A percentile compares a stretch with the other conserved stretches of the same genome.
Conservation (phyloP, 345 rosid genomes). For the Brassica juncea region DNA sequence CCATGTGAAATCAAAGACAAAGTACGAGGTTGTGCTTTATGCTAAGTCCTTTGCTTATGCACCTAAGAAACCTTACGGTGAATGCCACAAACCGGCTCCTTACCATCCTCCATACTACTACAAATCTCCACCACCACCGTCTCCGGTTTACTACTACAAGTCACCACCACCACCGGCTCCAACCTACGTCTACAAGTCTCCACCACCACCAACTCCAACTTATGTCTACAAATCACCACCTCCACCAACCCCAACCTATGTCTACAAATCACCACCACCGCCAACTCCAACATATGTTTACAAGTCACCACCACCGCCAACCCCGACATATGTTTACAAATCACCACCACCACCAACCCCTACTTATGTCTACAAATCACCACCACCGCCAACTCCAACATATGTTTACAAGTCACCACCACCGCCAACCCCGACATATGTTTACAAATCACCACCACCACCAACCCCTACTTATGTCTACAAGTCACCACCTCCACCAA, state of each 20-base stretch:
- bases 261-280: conserved; percentile 32
- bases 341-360: conserved; percentile 43
- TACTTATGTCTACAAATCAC: conserved; percentile 24
- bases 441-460: conserved; percentile 47
- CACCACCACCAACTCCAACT: conserved; percentile 39
- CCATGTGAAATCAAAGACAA: conserved; percentile 59
- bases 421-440: conserved; percentile 1
- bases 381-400: conserved; percentile 23
- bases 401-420: conserved; percentile 46
- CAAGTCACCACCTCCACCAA: conserved; percentile 33
- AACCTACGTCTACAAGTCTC: not conserved
- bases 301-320: conserved; percentile 39
- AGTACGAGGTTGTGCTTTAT: conserved; percentile 60
- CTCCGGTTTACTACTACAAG: conserved; percentile 44
- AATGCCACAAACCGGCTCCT: conserved; percentile 58
- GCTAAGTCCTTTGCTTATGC: conserved; percentile 71
- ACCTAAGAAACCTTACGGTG: conserved; percentile 59
- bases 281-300: conserved; percentile 40
- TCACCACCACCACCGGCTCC: conserved; percentile 48
- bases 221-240: conserved; percentile 51
- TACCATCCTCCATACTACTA: conserved; percentile 59
- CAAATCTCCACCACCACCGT: conserved; percentile 49
- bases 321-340: conserved; percentile 23
- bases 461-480: conserved; percentile 33
- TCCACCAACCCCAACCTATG: conserved; percentile 39